Evolutionary conservation across 2,329 filamentous ascomycete genomes (phyloP), one percentile per base, ranked within the genome.

Genomic region (Trichoderma sp.): DNA sequence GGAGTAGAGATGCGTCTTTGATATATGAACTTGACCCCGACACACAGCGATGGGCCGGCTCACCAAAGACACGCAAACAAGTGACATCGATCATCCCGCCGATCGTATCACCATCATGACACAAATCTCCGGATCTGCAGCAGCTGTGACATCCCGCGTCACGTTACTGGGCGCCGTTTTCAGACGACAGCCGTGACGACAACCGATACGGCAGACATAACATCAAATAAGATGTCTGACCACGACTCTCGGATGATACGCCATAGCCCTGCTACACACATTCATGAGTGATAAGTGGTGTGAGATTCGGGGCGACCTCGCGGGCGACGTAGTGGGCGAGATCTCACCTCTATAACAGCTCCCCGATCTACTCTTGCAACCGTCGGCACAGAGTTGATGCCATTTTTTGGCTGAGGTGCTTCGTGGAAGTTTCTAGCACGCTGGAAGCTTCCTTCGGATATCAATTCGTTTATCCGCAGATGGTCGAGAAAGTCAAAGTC

Each of bases 401-500:
- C 75, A 21, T 69, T 11, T 24, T 16, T 74, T 29, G 71, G 75
- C 45, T 75, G 75, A 33, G 75, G 71, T 6, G 64, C 75, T 65
- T 74, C 75, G 21, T 76, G 71, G 16, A 62, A 75, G 11, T 74
- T 31, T 41, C 18, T 76, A 6, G 45, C 41, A 31, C 11, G n/a
- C 56, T 77, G 75, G 56, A 81, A 85, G 29, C 71, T 74, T 0
- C 78, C 74, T 1, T 79, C 59, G 4, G 72, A 63, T 24, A 89
- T 82, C 27, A 85, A 50, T 0, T 77, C 62, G 2, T 80, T 64
- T 0, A 77, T 18, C 18, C 77, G 38, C 68, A 88, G 56, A 77
- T 89, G 84, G 7, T 84, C 76, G 18, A 88, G 77, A 29, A 88
- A 78, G 35, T 76, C 77, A 64, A 84, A 86, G 74, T 89, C 88